These are phyloP conservation scores for Saitozyma sp. DNA, from an alignment of 768 basidiomycete genomes.

Conservation along the genomic window DNA sequence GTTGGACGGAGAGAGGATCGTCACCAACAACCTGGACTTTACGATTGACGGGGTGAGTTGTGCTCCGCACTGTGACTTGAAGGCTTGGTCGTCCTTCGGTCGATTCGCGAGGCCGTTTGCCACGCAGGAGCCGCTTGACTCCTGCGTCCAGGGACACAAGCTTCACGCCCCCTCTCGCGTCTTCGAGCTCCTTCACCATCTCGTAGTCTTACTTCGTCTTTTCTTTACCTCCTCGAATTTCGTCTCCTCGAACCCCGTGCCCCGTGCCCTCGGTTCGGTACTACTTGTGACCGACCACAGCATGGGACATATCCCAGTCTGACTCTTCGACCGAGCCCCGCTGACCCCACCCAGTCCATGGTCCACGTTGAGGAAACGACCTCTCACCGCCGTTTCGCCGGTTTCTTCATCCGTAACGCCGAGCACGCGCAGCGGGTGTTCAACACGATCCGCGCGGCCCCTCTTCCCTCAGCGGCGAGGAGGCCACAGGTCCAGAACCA, in stretches of 20 bases:
- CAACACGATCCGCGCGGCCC: conserved; percentile 68
- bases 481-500: background rate
- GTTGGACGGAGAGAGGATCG: conserved; percentile 80
- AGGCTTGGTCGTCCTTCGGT: too few species aligned
- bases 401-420: conserved; percentile 94
- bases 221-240: background rate
- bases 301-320: too few species aligned
- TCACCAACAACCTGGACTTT: conserved; percentile 92
- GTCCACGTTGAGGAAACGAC: conserved; percentile 95
- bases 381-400: conserved; percentile 86
- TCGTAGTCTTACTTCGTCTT: too few species aligned
- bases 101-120: too few species aligned
- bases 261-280: too few species aligned
- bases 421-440: conserved; percentile 85
- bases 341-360: conserved; percentile 68
- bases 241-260: too few species aligned
- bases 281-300: too few species aligned
- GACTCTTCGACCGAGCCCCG: background rate
- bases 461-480: conserved; percentile 55
- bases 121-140: too few species aligned
- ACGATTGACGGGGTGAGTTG: conserved; percentile 81
- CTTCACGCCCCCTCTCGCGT: background rate
- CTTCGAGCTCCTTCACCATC: too few species aligned
- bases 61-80: too few species aligned
- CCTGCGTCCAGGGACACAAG: background rate